phyloP scores from a whole-genome alignment of 2,329 filamentous ascomycete species.

The Colletotrichum salicis region DNA sequence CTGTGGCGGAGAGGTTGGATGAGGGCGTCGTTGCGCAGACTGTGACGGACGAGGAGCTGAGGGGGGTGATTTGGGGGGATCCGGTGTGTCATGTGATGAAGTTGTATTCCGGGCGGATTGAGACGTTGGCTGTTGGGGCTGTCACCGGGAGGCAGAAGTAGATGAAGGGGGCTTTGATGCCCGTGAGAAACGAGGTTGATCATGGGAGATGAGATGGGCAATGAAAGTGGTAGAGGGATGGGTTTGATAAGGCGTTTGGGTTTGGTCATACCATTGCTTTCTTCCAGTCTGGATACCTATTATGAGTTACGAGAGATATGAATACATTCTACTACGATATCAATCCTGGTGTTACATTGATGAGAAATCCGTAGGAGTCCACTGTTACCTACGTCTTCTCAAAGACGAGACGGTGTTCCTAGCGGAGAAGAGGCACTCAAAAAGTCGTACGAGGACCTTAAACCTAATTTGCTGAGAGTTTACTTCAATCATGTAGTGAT shows the following conservation, averaged over 20 bases:
- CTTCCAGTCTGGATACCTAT: neutral
- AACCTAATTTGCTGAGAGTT: too few species aligned
- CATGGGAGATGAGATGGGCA: too few species aligned
- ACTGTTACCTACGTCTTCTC: neutral
- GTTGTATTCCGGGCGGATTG: constrained; percentile 77
- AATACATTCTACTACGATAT: neutral
- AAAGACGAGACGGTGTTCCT: neutral
- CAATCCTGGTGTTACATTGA: too few species aligned
- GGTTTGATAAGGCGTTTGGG: neutral
- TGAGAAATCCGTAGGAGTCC: too few species aligned
- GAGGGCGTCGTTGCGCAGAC: constrained; percentile 76
- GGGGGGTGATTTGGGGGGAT: constrained; percentile 82
- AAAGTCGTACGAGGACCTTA: too few species aligned
- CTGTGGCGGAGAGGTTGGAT: constrained; percentile 59
- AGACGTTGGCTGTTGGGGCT: constrained; percentile 75
- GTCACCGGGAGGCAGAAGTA: constrained; percentile 58
- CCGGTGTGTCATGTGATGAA: constrained; percentile 84
- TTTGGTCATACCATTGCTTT: constrained; percentile 2
- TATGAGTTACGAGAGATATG: constrained; percentile 2
- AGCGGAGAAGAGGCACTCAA: too few species aligned
- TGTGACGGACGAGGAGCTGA: constrained; percentile 74
- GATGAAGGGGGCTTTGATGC: neutral
- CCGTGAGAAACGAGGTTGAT: neutral
- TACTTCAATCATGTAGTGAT: too few species aligned
- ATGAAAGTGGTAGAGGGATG: too few species aligned